Evolutionary conservation across 192 early-diverging fungal species (phyloP), one percentile per base, ranked within the genome.

Genomic region (Allomyces javanicus): DNA sequence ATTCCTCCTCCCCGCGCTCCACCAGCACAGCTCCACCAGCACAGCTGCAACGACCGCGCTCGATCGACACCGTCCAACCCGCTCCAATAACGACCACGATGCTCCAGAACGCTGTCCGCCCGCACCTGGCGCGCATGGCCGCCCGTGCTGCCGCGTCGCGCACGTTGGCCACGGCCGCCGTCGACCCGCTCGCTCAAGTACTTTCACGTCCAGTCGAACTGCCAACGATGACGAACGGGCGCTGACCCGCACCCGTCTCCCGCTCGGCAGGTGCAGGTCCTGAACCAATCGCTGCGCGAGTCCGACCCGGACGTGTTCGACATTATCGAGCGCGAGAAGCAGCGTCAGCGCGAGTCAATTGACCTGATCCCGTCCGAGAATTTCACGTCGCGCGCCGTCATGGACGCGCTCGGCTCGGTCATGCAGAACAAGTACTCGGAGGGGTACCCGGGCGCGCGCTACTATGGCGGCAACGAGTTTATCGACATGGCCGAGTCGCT

Each of bases 341-440:
- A 81, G 68, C 83, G 96, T 70, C 96, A 99, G 80, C 80, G 90
- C 61, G 89, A 91, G 23, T 85, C 85, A 26, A 89, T 97, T 68
- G 91, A 89, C 64, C 80, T 96, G 72, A 99, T 99, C 72, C 92
- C 94, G 40, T 94, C 91, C 63, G 94, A 99, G 87, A 99, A 99
- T 85, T 99, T 95, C 74, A 99, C 96, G 19, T 95, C 92, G 61
- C 84, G 85, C 58, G 86, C 94, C 0, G 96, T 97, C 61, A 93
- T 96, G 89, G 85, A 92, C 55, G 91, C 91, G 12, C 83, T 99
- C 63, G 96, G 96, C 24, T 96, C 93, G 11, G 85, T 95, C 43
- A 92, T 99, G 87, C 94, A 97, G 77, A 99, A 99, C 87, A 99
- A 99, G 80, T 98, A 97, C 81, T 94, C 92, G 24, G 95, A 96